Evolutionary conservation across 2,329 filamentous ascomycete species (phyloP).

Genomic region (Fusarium kyushuense): DNA sequence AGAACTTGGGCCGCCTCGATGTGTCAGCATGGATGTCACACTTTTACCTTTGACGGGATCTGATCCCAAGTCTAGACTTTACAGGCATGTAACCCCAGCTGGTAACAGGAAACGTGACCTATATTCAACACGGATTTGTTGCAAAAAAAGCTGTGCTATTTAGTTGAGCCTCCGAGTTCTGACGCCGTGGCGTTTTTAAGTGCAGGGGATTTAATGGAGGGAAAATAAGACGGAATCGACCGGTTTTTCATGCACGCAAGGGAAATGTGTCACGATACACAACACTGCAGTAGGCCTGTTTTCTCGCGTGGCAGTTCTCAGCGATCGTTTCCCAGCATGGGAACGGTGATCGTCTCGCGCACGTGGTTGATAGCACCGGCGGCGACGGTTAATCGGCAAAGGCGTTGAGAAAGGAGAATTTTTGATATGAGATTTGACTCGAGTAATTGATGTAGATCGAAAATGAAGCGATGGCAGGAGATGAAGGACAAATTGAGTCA

Average conservation of each 20-base stretch:
- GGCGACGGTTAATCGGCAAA: slow-evolving; percentile 12
- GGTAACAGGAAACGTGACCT: slow-evolving; percentile 27
- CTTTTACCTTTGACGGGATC: background rate
- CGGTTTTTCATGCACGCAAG: background rate
- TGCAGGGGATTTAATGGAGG: background rate
- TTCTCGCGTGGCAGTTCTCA: slow-evolving; percentile 34
- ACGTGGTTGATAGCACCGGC: slow-evolving; percentile 26
- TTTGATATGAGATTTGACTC: slow-evolving; percentile 1
- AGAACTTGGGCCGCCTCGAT: slow-evolving; percentile 26
- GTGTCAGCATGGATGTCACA: slow-evolving; percentile 32
- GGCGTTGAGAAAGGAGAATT: slow-evolving; percentile 1
- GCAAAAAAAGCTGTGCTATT: background rate
- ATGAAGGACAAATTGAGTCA: background rate
- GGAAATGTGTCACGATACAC: slow-evolving; percentile 29
- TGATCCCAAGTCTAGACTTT: slow-evolving; percentile 16
- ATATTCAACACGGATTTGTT: background rate
- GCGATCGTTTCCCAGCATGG: slow-evolving; percentile 17
- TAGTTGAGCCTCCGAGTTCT: slow-evolving; percentile 8
- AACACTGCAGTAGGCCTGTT: slow-evolving; percentile 15
- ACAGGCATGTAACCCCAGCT: slow-evolving; percentile 5
- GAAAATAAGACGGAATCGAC: slow-evolving; percentile 7
- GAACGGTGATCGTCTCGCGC: slow-evolving; percentile 24
- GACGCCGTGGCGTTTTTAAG: slow-evolving; percentile 3
- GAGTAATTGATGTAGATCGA: background rate
- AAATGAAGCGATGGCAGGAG: background rate